phyloP scores from a whole-genome alignment of 2,329 filamentous ascomycete genomes.

The Stenocarpella maydis region DNA sequence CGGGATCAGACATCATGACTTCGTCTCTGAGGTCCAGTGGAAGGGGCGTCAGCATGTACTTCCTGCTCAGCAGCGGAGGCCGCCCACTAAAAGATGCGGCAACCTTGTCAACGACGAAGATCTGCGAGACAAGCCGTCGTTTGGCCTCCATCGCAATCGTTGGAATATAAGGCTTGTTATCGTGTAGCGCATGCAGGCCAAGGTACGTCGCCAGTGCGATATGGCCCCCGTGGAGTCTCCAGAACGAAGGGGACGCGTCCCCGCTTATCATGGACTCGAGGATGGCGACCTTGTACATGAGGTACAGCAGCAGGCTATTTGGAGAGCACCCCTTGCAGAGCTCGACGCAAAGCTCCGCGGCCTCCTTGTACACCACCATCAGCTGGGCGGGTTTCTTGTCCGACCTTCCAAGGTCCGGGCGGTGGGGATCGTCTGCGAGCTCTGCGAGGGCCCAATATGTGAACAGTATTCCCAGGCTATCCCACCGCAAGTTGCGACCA shows the following conservation, averaged over 20 bases:
- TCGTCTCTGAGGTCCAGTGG: conserved; percentile 63
- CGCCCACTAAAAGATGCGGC: conserved; percentile 61
- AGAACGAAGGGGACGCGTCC: conserved; percentile 49
- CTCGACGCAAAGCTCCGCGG: conserved; percentile 40
- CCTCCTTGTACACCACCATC: conserved; percentile 42
- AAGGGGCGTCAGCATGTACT: conserved; percentile 61
- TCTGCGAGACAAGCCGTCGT: conserved; percentile 45
- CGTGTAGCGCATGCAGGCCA: conserved; percentile 44
- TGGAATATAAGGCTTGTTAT: conserved; percentile 42
- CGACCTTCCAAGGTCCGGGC: neutral
- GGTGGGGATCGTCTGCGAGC: neutral
- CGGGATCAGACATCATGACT: conserved; percentile 54
- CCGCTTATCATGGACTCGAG: conserved; percentile 50
- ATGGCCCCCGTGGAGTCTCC: conserved; percentile 48
- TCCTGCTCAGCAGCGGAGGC: conserved; percentile 60
- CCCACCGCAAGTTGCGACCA: conserved; percentile 52
- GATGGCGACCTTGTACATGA: conserved; percentile 46
- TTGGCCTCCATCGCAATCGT: conserved; percentile 48
- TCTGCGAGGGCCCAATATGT: conserved; percentile 37
- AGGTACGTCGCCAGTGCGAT: conserved; percentile 49
- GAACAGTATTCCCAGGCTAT: conserved; percentile 52
- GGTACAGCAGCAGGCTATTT: conserved; percentile 50
- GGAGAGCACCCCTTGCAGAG: conserved; percentile 43
- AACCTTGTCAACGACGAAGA: conserved; percentile 59
- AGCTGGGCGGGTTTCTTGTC: conserved; percentile 11